Conservation (phyloP, 805 yeast species). For the Wickerhamomyces bovis region DNA sequence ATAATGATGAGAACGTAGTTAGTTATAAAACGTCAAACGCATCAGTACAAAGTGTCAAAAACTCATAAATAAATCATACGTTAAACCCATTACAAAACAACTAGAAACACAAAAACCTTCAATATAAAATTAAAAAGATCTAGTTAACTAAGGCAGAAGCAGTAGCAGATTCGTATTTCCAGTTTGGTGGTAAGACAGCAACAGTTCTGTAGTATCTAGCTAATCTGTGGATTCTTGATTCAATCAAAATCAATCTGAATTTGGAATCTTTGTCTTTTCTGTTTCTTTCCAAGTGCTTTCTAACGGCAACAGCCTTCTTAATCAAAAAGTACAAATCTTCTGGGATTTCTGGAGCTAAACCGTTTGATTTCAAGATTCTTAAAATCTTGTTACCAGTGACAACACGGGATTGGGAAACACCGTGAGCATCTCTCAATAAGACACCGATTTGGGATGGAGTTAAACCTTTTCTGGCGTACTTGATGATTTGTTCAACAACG, state of each 20-base stretch:
- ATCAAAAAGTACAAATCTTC: constrained; percentile 99
- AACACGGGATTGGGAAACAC: constrained; percentile 95
- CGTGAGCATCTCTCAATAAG: constrained; percentile 98
- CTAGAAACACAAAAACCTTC: neutral
- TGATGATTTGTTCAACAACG: constrained; percentile 96
- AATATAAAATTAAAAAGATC: neutral
- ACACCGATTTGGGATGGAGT: constrained; percentile 99
- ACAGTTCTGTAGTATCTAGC: constrained; percentile 99
- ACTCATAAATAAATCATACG: neutral
- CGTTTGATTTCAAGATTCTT: constrained; percentile 98
- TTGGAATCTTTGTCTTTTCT: constrained; percentile 99
- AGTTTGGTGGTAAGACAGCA: constrained; percentile 98
- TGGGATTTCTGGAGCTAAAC: constrained; percentile 99
- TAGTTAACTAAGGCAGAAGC: constrained; percentile 99
- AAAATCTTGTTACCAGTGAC: constrained; percentile 99
- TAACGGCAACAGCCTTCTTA: constrained; percentile 99
- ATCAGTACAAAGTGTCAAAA: neutral
- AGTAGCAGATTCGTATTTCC: constrained; percentile 99
- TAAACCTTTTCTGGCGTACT: constrained; percentile 99
- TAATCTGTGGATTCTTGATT: constrained; percentile 99
- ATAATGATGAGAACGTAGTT: too few species aligned
- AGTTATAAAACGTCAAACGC: neutral
- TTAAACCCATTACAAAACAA: neutral
- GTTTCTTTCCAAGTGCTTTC: constrained; percentile 99
- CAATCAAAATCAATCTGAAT: constrained; percentile 99